Evolutionary conservation across 106 monocot species (phyloP).

Genomic region (Platanthera guangdongensis): DNA sequence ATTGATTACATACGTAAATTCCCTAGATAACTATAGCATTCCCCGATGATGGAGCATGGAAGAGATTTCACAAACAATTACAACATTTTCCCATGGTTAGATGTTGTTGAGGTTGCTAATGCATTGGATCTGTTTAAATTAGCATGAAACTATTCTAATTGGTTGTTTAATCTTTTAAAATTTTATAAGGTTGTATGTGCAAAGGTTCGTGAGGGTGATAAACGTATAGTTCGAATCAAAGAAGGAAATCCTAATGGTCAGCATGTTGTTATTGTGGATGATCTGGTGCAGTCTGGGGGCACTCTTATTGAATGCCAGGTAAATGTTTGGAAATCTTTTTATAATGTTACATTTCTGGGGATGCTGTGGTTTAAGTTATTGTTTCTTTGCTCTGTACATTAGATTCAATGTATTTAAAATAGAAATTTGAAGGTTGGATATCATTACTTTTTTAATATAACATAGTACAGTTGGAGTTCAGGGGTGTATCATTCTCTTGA

Average conservation of each 20-base stretch:
- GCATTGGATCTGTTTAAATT: background rate
- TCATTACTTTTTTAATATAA: background rate
- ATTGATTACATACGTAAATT: background rate
- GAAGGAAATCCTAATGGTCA: slow-evolving; percentile 74
- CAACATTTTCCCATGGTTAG: slow-evolving; percentile 82
- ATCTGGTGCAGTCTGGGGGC: slow-evolving; percentile 91
- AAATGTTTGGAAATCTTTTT: background rate
- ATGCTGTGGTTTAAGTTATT: background rate
- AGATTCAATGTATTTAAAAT: no score
- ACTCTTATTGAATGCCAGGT: slow-evolving; percentile 95
- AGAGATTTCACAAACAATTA: slow-evolving; percentile 91
- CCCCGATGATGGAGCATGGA: slow-evolving; percentile 99
- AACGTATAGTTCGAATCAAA: slow-evolving; percentile 84
- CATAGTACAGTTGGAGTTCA: background rate
- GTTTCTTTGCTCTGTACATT: background rate
- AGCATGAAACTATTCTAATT: background rate
- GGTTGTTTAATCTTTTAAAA: background rate
- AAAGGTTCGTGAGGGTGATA: slow-evolving; percentile 91
- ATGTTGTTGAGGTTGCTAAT: background rate
- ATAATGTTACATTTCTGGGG: background rate
- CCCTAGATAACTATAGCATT: slow-evolving; percentile 85
- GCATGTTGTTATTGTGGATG: slow-evolving; percentile 96
- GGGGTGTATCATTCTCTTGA: background rate
- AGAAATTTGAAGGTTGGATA: background rate
- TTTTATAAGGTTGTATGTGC: slow-evolving; percentile 62